phyloP scores from a whole-genome alignment of 441 rosid genomes.

The Gossypium gossypioides region DNA sequence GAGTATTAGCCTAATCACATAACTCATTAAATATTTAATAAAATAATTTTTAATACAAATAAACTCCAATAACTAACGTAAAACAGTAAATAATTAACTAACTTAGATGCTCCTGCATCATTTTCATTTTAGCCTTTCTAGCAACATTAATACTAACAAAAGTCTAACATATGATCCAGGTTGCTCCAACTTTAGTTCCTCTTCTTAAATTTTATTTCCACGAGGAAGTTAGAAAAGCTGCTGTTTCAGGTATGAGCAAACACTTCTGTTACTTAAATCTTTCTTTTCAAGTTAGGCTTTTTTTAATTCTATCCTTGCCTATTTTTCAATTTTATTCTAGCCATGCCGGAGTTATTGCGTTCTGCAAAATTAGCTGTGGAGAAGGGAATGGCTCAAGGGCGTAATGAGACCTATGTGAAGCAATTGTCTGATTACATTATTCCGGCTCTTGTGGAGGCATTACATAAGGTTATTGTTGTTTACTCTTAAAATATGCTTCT shows the following conservation, averaged over 20 bases:
- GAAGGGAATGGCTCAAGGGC: constrained; percentile 81
- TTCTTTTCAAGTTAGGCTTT: neutral
- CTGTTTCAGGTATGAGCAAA: constrained; percentile 75
- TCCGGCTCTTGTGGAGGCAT: constrained; percentile 89
- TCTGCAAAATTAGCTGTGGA: constrained; percentile 96
- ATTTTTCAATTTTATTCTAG: constrained; percentile 25
- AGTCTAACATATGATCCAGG: constrained; percentile 36
- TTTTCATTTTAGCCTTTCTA: neutral
- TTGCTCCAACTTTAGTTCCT: constrained; percentile 90
- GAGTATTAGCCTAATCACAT: neutral
- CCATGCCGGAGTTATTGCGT: constrained; percentile 93
- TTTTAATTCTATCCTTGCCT: neutral
- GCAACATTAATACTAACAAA: constrained; percentile 2
- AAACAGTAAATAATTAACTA: neutral
- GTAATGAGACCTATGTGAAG: constrained; percentile 74
- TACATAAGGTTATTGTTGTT: constrained; percentile 63
- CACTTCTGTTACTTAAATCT: neutral
- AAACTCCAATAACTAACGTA: neutral
- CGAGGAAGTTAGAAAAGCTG: constrained; percentile 99
- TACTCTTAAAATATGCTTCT: neutral
- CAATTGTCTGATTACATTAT: constrained; percentile 82
- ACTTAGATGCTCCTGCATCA: neutral
- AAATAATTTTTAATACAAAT: neutral
- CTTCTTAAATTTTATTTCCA: constrained; percentile 97
- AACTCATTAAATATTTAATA: neutral